Evolutionary conservation across 441 rosid genomes (phyloP), one percentile per base, ranked within the genome.

Genomic region (Erodium trifolium): DNA sequence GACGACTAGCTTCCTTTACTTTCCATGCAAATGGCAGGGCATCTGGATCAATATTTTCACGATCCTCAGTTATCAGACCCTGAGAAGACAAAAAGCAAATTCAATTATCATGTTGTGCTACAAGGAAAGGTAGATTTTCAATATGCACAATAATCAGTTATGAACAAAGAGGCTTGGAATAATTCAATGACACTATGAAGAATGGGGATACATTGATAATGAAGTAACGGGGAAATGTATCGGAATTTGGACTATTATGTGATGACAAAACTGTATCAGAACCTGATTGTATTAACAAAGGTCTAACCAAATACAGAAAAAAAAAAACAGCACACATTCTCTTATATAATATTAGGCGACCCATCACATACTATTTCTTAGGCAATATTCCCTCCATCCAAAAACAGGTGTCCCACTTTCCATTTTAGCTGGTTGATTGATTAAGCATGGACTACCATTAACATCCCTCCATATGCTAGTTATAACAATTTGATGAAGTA

Each of bases 61-160:
- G 96, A 13, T 82, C 92, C 70, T 95, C 97, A 0, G 99, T 92
- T 66, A 95, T 90, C 72, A 95, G 88, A 66, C 99, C 98, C 99
- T 95, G 76, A 70, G 74, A 53, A 68, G 29, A 68, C 67, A 68
- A 66, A 70, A 73, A 71, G 77, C 18, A 65, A 41, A 69, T 63
- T 47, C 41, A n/a, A 63, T 67, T 68, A 67, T 39, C 47, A 64
- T 60, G 23, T 66, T 10, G 35, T 18, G 27, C 31, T 47, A 63
- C 29, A 17, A 19, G 34, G 57, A 55, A 55, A 53, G 8, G 9
- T 37, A 6, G 4, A 49, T 17, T 10, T 55, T 17, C 66, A 51
- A 71, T 27, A 12, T 23, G 29, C 6, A 43, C 31, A 12, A 19
- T 66, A 3, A 57, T 59, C 63, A 59, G 31, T 59, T 59, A 18